Base-by-base conservation (phyloP, 2,329 filamentous ascomycete species). In the Hymenoscyphus salicellus region DNA sequence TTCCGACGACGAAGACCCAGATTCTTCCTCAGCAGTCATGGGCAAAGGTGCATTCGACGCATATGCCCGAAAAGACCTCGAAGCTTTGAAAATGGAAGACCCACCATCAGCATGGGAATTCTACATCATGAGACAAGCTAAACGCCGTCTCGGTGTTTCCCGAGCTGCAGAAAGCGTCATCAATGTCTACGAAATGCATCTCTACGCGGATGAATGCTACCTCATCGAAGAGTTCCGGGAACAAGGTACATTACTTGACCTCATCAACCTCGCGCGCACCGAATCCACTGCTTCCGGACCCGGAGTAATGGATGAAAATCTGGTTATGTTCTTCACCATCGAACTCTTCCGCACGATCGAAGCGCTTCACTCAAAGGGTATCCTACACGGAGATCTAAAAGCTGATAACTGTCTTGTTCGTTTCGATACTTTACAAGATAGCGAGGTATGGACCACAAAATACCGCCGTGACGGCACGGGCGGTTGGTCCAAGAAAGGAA, bases 291-390 rank as follows among this genome's bases (percentile, higher is more conserved):
- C 77, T 2, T 76, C 78, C 17, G 78, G 79, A 36, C 72, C 76
- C 10, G 87, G 87, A 1, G 89, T 90, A 17, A 92, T 99, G 85
- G 95, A 99, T 71, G 95, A 99, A 78, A 83, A 85, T 58, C 82
- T 98, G 1, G 92, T 91, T 71, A 97, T 98, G 92, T 98, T 97
- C 81, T 96, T 98, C 79, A 85, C 91, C 7, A 83, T 98, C 66
- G 95, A 99, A 78, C 84, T 99, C 6, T 84, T 99, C 71, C 90
- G 95, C 59, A 96, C 92, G 0, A 85, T 97, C 3, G 95, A 98
- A 79, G 89, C 89, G 0, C 83, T 99, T 26, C 95, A 99, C 77
- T 76, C 86, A 3, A 89, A 89, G 70, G 85, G 87, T 2, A 82
- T 99, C 64, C 81, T 98, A 56, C 95, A 99, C 75, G 95, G 95